A percentile compares a stretch with the other conserved stretches of the same genome.
Conservation (phyloP, 805 yeast species). For the Sungouiella blattae region DNA sequence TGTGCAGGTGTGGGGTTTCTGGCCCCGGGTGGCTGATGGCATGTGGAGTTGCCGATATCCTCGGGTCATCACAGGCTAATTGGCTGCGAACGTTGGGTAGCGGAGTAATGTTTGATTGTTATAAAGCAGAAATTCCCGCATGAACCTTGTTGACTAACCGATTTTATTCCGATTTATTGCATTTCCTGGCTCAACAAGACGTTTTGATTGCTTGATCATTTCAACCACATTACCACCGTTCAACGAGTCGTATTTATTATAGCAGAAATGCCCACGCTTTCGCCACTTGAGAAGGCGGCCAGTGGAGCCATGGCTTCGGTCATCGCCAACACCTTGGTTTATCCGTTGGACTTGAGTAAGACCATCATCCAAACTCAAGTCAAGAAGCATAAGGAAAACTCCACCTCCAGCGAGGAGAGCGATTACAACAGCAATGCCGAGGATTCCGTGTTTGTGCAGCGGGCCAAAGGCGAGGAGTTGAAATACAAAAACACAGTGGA, state of each 20-base stretch:
- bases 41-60: conserved; percentile 1
- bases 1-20: conserved; percentile 1
- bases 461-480: conserved; percentile 20
- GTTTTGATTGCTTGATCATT: no score
- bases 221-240: no score
- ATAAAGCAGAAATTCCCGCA: no score
- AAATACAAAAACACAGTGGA: conserved; percentile 58
- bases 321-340: conserved; percentile 72
- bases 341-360: conserved; percentile 77
- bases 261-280: conserved; percentile 18
- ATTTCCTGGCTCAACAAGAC: no score
- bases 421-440: conserved; percentile 10
- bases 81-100: not conserved
- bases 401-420: conserved; percentile 6
- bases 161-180: not conserved
- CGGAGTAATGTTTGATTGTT: conserved; percentile 1
- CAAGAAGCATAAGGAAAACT: conserved; percentile 17
- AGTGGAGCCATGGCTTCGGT: conserved; percentile 83
- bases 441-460: conserved; percentile 18
- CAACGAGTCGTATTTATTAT: no score
- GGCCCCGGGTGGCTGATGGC: not conserved
- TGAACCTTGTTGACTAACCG: no score
- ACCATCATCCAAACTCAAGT: conserved; percentile 75
- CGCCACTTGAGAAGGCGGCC: conserved; percentile 76
- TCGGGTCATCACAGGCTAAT: conserved; percentile 1